Base-by-base conservation (phyloP, 2,329 filamentous ascomycete genomes). In the Calonectria montana region DNA sequence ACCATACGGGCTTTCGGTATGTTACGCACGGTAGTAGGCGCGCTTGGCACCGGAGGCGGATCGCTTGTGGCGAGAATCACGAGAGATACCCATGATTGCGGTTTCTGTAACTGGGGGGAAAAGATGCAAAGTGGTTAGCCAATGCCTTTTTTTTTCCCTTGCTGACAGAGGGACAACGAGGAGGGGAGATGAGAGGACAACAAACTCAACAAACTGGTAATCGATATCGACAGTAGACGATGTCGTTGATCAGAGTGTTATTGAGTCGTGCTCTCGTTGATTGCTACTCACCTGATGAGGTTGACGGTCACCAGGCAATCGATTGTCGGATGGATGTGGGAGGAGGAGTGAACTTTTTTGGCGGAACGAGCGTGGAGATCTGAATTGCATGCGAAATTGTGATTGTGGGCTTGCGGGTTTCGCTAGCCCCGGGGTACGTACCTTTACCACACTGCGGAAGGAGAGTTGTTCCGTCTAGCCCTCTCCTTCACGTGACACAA, bases 21-120 rank as follows among this genome's bases (percentile, higher is more conserved):
- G 73, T 79, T 85, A 93, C 91, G 89, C 89, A 93, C 94, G 92
- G 92, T 96, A 97, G 90, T 93, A 94, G 89, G 94, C 91, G 87
- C 94, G 93, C 94, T 99, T 99, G 85, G 97, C 97, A 92, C 97
- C 97, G 87, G 97, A 94, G 88, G 96, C 96, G 89, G 95, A 96
- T 90, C 97, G 96, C 94, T 99, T 99, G 93, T 99, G 97, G 91
- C 97, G 95, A 88, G 95, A 98, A 91, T 98, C 96, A 91, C 97
- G 94, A 89, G 96, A 98, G 91, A 99, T 98, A 99, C 97, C 94
- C 94, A 96, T 96, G 90, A 93, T 94, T 94, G 92, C 92, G 89
- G 89, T 90, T 89, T 90, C 90, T 93, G 86, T 79, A 82, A 79
- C 69, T 73, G 70, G 74, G 72, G 70, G 79, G 72, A 74, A 65